A percentile compares a stretch with the other conserved stretches of the same genome.
phyloP scores from a whole-genome alignment of 495 filamentous ascomycete genomes.

The Ascodesmis nigricans region DNA sequence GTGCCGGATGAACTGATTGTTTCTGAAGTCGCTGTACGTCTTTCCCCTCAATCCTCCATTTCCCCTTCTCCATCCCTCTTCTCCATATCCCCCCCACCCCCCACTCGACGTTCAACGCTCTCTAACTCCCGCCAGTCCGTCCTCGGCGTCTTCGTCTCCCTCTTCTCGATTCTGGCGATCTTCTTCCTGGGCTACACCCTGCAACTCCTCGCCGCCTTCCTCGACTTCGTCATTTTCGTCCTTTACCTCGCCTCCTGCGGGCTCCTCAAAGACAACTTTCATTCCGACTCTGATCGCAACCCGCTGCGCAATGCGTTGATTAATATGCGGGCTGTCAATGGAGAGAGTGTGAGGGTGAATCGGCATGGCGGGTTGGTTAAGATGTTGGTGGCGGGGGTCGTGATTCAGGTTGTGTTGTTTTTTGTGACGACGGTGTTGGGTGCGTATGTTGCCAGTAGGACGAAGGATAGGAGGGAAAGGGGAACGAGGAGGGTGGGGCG shows the following conservation, averaged over 20 bases:
- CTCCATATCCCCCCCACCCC: no score
- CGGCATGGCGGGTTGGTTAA: background rate
- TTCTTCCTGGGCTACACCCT: conserved; percentile 15
- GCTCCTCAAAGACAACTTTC: conserved; percentile 17
- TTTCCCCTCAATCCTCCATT: no score
- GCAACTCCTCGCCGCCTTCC: conserved; percentile 14
- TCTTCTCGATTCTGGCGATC: conserved; percentile 16
- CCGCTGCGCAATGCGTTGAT: conserved; percentile 4
- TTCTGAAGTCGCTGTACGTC: conserved; percentile 14
- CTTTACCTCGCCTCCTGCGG: conserved; percentile 17
- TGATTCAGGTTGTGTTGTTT: conserved; percentile 8
- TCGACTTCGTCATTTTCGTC: conserved; percentile 18
- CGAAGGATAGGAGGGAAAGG: no score
- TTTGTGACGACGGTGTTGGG: conserved; percentile 14
- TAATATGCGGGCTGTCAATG: background rate
- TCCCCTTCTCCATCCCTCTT: no score
- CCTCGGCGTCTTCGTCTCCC: conserved; percentile 11
- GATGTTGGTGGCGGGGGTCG: background rate
- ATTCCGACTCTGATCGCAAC: conserved; percentile 1
- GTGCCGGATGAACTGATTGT: conserved; percentile 11
- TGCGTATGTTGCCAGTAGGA: conserved; percentile 9
- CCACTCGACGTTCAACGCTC: background rate
- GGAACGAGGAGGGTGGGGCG: no score
- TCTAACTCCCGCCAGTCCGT: conserved; percentile 9
- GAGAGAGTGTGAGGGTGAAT: background rate